A percentile compares a stretch with the other conserved stretches of the same genome.
These are phyloP conservation scores for Rhizopus sp. DNA, from an alignment of 371 early-diverging fungal genomes.

Conservation along the genomic window DNA sequence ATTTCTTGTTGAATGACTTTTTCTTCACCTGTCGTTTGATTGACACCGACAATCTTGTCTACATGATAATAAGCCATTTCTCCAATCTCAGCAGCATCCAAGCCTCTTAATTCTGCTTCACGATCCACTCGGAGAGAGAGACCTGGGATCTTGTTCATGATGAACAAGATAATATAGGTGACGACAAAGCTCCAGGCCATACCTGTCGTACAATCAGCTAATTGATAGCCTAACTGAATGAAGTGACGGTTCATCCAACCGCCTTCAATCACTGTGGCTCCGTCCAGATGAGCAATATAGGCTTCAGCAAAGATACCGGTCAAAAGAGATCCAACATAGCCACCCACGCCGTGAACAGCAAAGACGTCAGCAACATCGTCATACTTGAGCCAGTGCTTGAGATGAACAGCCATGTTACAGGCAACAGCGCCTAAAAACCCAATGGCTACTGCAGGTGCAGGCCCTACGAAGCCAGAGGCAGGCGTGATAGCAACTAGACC, in stretches of 20 bases:
- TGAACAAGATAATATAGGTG: conserved; percentile 71
- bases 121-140: conserved; percentile 73
- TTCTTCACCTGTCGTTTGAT: conserved; percentile 42
- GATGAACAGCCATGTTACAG: conserved; percentile 77
- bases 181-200: conserved; percentile 80
- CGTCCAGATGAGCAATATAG: conserved; percentile 76
- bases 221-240: conserved; percentile 80
- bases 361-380: conserved; percentile 91
- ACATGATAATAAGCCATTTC: conserved; percentile 69
- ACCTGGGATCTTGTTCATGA: conserved; percentile 83
- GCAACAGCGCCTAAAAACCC: conserved; percentile 75
- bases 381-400: conserved; percentile 80
- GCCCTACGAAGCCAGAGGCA: conserved; percentile 85
- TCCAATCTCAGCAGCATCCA: conserved; percentile 81
- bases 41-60: conserved; percentile 43
- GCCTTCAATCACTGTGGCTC: conserved; percentile 63
- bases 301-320: conserved; percentile 90
- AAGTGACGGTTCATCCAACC: conserved; percentile 87
- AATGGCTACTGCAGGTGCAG: conserved; percentile 81
- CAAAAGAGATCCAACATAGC: conserved; percentile 78
- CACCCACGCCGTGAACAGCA: conserved; percentile 89
- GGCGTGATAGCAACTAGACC: conserved; percentile 96
- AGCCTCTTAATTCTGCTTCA: conserved; percentile 70
- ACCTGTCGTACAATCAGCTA: conserved; percentile 76
- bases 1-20: conserved; percentile 42